A percentile compares a stretch with the other conserved stretches of the same genome.
Conservation (phyloP, 78 protist species). For the Tieghemostelium lacteum region DNA sequence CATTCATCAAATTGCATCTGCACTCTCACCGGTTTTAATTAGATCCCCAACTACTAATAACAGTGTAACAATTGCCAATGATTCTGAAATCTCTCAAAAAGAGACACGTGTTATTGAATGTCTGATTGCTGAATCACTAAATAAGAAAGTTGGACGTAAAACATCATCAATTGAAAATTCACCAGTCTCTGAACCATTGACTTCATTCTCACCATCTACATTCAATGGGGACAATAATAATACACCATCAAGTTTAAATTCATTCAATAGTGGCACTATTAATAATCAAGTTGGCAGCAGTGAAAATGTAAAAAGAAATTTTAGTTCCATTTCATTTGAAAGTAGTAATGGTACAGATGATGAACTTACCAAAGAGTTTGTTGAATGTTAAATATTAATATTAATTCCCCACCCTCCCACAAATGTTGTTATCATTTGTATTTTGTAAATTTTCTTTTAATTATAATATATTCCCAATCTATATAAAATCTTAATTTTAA, state of each 20-base stretch:
- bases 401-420: too few relatives aligned
- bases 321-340: background rate
- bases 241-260: background rate
- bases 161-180: background rate
- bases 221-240: background rate
- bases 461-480: too few relatives aligned
- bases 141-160: slow-evolving; percentile 16
- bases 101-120: slow-evolving; percentile 37
- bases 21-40: slow-evolving; percentile 50
- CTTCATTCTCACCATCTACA: background rate
- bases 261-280: background rate
- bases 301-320: background rate
- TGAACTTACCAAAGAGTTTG: background rate
- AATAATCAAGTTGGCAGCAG: background rate
- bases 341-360: background rate
- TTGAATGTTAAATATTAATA: too few relatives aligned
- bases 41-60: slow-evolving; percentile 17
- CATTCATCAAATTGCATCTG: slow-evolving; percentile 9
- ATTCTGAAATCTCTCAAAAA: slow-evolving; percentile 26
- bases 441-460: too few relatives aligned
- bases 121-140: slow-evolving; percentile 23
- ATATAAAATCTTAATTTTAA: too few relatives aligned
- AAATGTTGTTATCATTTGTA: too few relatives aligned
- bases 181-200: background rate
- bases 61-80: background rate